Percentiles rank a stretch among this genome's conserved stretches.
These are phyloP conservation scores for Helicocarpus griseus DNA, from an alignment of 2,329 filamentous ascomycete species.

Conservation along the genomic window DNA sequence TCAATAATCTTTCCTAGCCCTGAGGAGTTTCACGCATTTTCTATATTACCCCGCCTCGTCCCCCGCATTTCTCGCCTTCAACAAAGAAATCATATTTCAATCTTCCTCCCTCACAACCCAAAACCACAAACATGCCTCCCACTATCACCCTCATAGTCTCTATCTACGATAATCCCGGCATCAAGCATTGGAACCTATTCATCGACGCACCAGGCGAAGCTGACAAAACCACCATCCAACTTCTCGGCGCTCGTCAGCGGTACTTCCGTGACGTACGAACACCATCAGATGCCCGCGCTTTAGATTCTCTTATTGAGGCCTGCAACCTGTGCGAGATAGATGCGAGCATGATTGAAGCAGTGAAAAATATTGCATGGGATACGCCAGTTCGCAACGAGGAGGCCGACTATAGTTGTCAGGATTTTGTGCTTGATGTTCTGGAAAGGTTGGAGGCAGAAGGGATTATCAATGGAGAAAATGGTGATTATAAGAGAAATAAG, in stretches of 20 bases:
- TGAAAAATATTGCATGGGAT: slow-evolving; percentile 1
- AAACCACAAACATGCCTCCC: slow-evolving; percentile 3
- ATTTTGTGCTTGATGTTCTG: slow-evolving; percentile 3
- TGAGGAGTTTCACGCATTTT: too few species aligned
- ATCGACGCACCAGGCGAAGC: neutral
- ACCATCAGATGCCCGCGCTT: neutral
- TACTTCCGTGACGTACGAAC: neutral
- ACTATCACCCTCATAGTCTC: slow-evolving; percentile 4
- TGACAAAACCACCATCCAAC: slow-evolving; percentile 3
- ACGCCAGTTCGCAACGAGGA: neutral
- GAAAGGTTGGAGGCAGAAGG: neutral
- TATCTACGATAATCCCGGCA: slow-evolving; percentile 7
- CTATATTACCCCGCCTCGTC: too few species aligned
- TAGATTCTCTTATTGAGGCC: neutral
- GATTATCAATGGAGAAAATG: neutral
- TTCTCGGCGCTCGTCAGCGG: slow-evolving; percentile 4
- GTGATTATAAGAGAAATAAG: neutral
- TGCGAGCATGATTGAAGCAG: neutral
- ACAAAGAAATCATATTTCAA: neutral
- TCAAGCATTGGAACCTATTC: slow-evolving; percentile 7
- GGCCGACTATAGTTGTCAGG: slow-evolving; percentile 1
- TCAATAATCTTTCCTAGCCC: too few species aligned
- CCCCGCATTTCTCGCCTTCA: too few species aligned
- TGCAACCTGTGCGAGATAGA: neutral
- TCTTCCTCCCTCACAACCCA: neutral